phyloP scores from a whole-genome alignment of 371 early-diverging fungal species.

The Haplosporangium sp. region DNA sequence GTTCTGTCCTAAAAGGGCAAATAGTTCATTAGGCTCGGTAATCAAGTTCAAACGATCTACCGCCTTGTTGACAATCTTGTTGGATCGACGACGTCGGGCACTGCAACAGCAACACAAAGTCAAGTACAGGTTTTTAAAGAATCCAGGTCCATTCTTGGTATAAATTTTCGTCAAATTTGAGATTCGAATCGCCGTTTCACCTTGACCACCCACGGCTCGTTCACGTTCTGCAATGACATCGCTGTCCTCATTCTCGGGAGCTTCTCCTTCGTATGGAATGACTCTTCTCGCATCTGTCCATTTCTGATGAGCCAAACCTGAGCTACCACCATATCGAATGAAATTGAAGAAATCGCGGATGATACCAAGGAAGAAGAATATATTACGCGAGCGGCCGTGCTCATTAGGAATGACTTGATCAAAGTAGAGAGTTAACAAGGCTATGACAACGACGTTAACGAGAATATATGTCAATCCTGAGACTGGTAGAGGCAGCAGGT shows the following conservation, averaged over 20 bases:
- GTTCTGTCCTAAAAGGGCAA: constrained; percentile 53
- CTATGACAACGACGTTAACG: constrained; percentile 60
- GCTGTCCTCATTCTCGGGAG: constrained; percentile 61
- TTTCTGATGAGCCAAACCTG: constrained; percentile 20
- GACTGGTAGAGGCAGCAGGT: constrained; percentile 62
- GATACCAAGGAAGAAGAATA: constrained; percentile 71
- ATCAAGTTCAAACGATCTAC: constrained; percentile 49
- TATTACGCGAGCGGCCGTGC: constrained; percentile 60
- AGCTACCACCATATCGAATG: constrained; percentile 31
- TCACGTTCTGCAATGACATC: constrained; percentile 66
- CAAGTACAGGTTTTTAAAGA: constrained; percentile 37
- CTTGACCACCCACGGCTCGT: constrained; percentile 45
- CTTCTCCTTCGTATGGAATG: constrained; percentile 42
- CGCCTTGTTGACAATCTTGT: constrained; percentile 38
- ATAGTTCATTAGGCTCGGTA: constrained; percentile 49
- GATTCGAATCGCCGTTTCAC: constrained; percentile 39
- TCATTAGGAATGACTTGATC: constrained; percentile 78
- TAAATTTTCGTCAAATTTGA: constrained; percentile 54
- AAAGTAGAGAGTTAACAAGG: constrained; percentile 67
- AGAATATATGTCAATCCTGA: constrained; percentile 61
- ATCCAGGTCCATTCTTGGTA: constrained; percentile 28
- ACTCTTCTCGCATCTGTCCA: constrained; percentile 34
- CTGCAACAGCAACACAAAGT: constrained; percentile 43
- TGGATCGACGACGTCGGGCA: constrained; percentile 17
- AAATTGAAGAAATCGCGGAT: constrained; percentile 60